phyloP scores from a whole-genome alignment of 768 basidiomycete species.

The Lentinula raphanica region DNA sequence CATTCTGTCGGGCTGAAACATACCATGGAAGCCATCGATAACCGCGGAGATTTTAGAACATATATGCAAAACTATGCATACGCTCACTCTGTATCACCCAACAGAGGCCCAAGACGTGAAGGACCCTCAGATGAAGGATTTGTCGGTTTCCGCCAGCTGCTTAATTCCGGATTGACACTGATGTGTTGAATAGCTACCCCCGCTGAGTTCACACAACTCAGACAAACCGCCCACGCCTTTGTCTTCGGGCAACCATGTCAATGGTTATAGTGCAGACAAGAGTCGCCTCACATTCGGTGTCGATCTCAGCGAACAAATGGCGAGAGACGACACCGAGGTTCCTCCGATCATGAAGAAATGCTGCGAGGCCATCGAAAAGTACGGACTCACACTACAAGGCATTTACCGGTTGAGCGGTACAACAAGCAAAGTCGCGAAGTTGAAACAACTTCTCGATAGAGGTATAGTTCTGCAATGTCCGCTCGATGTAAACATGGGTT shows the following conservation, averaged over 20 bases:
- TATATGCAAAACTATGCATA: constrained; percentile 98
- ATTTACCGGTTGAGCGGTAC: constrained; percentile 94
- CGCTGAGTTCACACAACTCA: constrained; percentile 42
- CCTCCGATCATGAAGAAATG: constrained; percentile 87
- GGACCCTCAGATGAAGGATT: constrained; percentile 91
- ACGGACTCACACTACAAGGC: constrained; percentile 79
- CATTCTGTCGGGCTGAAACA: constrained; percentile 66
- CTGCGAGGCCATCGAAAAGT: constrained; percentile 85
- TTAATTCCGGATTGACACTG: no score
- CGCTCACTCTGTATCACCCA: constrained; percentile 60
- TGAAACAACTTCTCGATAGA: constrained; percentile 82
- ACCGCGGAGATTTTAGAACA: constrained; percentile 88
- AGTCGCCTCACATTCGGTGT: constrained; percentile 87
- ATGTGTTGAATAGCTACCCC: constrained; percentile 49
- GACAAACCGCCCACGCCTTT: constrained; percentile 18
- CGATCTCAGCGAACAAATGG: constrained; percentile 89
- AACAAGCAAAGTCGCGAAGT: constrained; percentile 75
- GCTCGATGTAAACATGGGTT: neutral
- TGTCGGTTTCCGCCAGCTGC: no score
- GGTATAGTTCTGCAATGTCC: constrained; percentile 42
- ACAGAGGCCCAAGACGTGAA: constrained; percentile 77
- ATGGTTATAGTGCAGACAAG: constrained; percentile 42
- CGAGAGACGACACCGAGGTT: constrained; percentile 85
- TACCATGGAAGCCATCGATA: constrained; percentile 88
- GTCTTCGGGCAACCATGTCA: constrained; percentile 17